phyloP scores from a whole-genome alignment of 768 basidiomycete species.

The Podaxis sp. region DNA sequence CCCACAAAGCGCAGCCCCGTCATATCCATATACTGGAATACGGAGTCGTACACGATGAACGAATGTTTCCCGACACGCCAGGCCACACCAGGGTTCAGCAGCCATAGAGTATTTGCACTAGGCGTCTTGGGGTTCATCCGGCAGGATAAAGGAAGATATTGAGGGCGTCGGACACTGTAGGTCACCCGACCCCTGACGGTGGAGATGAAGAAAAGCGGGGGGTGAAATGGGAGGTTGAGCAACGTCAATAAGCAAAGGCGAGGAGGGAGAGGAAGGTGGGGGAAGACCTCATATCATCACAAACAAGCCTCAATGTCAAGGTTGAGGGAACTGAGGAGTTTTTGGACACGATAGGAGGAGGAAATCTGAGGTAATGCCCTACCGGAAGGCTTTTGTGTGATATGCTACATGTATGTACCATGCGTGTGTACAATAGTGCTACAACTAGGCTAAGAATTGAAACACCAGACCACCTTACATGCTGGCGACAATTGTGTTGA shows the following conservation, averaged over 20 bases:
- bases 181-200: neutral
- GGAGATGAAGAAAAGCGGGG: neutral
- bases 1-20: neutral
- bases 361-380: neutral
- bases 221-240: neutral
- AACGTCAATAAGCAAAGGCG: neutral
- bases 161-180: neutral
- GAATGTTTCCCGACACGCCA: neutral
- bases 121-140: neutral
- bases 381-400: neutral
- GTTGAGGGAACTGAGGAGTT: neutral
- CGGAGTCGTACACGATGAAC: neutral
- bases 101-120: neutral
- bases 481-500: conserved; percentile 48
- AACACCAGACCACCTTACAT: conserved; percentile 25
- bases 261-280: neutral
- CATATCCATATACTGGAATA: neutral
- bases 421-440: neutral
- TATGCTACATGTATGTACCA: neutral
- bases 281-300: neutral
- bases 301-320: neutral
- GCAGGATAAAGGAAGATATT: too few relatives aligned
- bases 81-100: neutral
- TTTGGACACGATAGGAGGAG: neutral
- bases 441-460: neutral